These are phyloP conservation scores for Diophrys appendiculata DNA, from an alignment of 73 alveolate genomes.

Conservation along the genomic window DNA sequence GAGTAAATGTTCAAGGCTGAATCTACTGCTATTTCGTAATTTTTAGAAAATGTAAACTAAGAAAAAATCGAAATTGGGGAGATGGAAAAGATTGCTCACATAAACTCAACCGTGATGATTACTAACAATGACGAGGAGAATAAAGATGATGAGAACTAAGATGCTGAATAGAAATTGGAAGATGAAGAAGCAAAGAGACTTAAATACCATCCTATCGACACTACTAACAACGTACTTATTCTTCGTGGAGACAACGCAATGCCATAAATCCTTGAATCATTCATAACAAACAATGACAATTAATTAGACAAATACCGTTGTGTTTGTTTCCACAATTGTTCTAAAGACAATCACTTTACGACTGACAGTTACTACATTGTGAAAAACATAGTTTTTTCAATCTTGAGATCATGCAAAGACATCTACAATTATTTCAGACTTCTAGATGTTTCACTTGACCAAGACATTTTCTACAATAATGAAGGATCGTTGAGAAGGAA, in stretches of 20 bases:
- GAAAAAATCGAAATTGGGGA: background rate
- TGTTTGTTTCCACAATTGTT: background rate
- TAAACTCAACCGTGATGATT: background rate
- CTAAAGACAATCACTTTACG: background rate
- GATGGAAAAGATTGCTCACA: background rate
- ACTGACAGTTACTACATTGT: background rate
- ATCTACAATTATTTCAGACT: slow-evolving; percentile 1
- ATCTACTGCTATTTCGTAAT: too few relatives aligned
- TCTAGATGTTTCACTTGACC: background rate
- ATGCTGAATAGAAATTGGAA: slow-evolving; percentile 5
- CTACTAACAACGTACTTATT: background rate
- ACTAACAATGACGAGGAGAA: background rate
- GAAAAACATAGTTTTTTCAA: background rate
- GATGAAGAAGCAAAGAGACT: background rate
- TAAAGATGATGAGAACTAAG: background rate
- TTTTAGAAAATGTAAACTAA: background rate
- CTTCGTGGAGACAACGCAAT: background rate
- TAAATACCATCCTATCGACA: background rate
- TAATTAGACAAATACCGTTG: background rate
- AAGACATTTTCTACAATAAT: slow-evolving; percentile 11
- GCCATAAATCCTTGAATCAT: background rate
- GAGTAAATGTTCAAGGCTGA: too few relatives aligned
- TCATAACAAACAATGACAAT: background rate
- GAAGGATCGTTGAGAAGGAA: slow-evolving; percentile 20
- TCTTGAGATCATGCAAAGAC: slow-evolving; percentile 3